Evolutionary conservation across 495 filamentous ascomycete species (phyloP), one percentile per base, ranked within the genome.

Genomic region (Penicillium waksmanii): DNA sequence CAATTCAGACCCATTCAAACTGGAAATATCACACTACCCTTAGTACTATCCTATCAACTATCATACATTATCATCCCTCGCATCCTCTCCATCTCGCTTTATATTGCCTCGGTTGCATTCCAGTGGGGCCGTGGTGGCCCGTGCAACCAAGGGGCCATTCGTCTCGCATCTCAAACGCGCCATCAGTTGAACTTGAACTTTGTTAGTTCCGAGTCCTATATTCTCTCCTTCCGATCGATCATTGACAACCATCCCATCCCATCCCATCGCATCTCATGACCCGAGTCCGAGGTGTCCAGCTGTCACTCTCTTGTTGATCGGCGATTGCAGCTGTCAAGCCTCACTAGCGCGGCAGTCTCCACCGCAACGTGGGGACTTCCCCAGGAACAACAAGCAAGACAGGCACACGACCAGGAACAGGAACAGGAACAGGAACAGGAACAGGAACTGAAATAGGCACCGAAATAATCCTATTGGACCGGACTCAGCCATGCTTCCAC

Each of bases 401-500:
- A 31, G 27, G 8, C 27, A 31, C 43, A 46, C n/a, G 17, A 19
- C 17, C 43, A 46, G 43, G 43, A 18, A 46, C 43, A 17, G 23
- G 21, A 21, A 21, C 21, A 27, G 27, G 43, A 18, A 46, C 43
- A 17, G 23, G 21, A 21, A 21, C 21, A 27, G 27, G 43, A 18
- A 23, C 43, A 17, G 23, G 23, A 23, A 23, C 23, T 23, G 23
- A 19, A n/a, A 6, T 13, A 18, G 2, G 7, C 10, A 21, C 43
- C 15, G 23, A 3, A 10, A 31, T 31, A 31, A 31, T 5, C 27
- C n/a, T 23, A 21, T 46, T 17, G 15, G 43, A 17, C 9, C 11
- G 4, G 17, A 8, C 52, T 31, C 27, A 31, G 13, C 10, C 25
- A 43, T 56, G 53, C 6, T 63, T 18, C 57, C 54, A 12, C 63